Conservation (phyloP, 495 filamentous ascomycete species). For the Aspergillus asperescens region DNA sequence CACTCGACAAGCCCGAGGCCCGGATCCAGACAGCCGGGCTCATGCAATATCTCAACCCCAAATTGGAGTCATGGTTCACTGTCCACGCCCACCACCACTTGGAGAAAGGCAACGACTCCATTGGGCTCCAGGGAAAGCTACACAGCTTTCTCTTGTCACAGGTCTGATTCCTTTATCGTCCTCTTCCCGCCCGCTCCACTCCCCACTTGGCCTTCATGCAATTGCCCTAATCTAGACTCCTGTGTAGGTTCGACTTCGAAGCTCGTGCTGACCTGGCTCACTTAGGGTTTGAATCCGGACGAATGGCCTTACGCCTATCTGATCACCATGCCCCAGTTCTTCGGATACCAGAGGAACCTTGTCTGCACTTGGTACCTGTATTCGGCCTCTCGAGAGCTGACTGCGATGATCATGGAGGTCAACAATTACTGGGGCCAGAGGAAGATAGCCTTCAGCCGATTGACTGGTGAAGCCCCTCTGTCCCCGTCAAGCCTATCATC, state of each 20-base stretch:
- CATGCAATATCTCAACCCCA: constrained; percentile 1
- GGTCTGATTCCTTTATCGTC: constrained; percentile 3
- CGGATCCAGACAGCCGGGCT: background rate
- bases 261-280: background rate
- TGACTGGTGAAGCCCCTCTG: no score
- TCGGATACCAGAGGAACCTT: constrained; percentile 72
- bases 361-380: constrained; percentile 82
- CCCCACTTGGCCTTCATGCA: background rate
- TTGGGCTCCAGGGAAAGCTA: constrained; percentile 15
- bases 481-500: background rate
- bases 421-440: constrained; percentile 75
- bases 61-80: constrained; percentile 16
- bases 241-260: no score
- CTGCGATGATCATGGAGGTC: constrained; percentile 66
- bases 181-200: background rate
- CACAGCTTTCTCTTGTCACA: constrained; percentile 13
- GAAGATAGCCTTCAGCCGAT: constrained; percentile 33
- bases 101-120: constrained; percentile 14
- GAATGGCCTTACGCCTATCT: constrained; percentile 58
- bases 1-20: background rate
- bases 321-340: constrained; percentile 62
- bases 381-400: constrained; percentile 48
- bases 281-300: constrained; percentile 13
- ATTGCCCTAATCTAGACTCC: no score
- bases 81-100: constrained; percentile 15